Conservation (phyloP, 2,329 filamentous ascomycete species). For the Aspergillus novoparasiticus region DNA sequence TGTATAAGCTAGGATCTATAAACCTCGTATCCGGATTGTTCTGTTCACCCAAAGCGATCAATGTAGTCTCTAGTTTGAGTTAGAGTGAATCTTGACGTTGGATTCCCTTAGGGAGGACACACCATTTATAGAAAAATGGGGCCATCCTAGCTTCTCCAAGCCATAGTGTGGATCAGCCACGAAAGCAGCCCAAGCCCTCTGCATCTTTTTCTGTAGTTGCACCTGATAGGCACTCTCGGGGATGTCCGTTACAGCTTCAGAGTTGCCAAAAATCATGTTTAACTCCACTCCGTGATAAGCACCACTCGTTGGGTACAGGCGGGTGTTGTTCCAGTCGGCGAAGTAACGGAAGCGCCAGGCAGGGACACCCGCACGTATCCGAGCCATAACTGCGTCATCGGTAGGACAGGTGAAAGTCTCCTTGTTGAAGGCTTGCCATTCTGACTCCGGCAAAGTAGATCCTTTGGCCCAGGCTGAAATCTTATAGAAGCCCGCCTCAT, state of each 20-base stretch:
- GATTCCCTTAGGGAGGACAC: background rate
- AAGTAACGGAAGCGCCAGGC: conserved; percentile 53
- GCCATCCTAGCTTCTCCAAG: conserved; percentile 42
- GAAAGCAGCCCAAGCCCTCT: conserved; percentile 47
- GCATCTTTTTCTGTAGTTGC: conserved; percentile 40
- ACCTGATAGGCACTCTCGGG: conserved; percentile 32
- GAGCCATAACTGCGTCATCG: conserved; percentile 41
- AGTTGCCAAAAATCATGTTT: conserved; percentile 52
- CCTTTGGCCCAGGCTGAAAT: conserved; percentile 46
- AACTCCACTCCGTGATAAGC: conserved; percentile 55
- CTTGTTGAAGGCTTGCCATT: conserved; percentile 45
- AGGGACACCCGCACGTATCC: conserved; percentile 37
- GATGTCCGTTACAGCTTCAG: conserved; percentile 43
- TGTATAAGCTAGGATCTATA: background rate
- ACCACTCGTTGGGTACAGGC: conserved; percentile 49
- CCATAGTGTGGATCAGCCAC: conserved; percentile 41
- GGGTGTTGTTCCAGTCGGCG: conserved; percentile 54
- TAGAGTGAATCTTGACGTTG: background rate
- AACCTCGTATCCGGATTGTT: background rate
- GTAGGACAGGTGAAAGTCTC: conserved; percentile 53
- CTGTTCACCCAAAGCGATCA: background rate
- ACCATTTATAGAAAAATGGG: conserved; percentile 29
- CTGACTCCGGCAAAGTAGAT: conserved; percentile 40
- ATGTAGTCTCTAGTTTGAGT: background rate
- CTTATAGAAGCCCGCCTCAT: conserved; percentile 53